These are phyloP conservation scores for Carex pumila DNA, from an alignment of 176 grass and related monocot genomes.

Conservation along the genomic window DNA sequence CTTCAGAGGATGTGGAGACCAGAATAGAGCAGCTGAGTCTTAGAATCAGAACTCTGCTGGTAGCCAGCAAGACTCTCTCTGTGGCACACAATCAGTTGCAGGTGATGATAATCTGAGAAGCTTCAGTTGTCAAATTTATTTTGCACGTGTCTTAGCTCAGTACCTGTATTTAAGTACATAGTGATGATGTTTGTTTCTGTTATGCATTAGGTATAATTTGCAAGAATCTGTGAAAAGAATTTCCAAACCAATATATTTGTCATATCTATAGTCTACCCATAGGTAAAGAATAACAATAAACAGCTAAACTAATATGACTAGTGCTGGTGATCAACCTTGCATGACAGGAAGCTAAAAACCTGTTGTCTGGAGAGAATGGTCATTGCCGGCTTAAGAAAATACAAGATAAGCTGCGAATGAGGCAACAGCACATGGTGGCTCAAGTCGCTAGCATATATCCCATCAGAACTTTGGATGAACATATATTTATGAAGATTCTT, in stretches of 20 bases:
- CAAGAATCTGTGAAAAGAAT: background rate
- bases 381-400: constrained; percentile 43
- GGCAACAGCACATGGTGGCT: constrained; percentile 63
- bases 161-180: background rate
- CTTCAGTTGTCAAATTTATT: background rate
- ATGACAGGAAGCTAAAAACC: constrained; percentile 57
- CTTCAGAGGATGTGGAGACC: constrained; percentile 37
- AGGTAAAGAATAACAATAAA: background rate
- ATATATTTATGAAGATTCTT: constrained; percentile 36
- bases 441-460: constrained; percentile 72
- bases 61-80: constrained; percentile 39
- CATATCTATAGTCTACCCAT: background rate
- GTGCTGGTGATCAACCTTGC: constrained; percentile 3
- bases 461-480: constrained; percentile 47
- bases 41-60: constrained; percentile 51
- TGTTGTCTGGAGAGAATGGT: constrained; percentile 59
- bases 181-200: background rate
- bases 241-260: background rate
- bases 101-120: constrained; percentile 26
- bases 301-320: background rate
- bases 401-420: constrained; percentile 32
- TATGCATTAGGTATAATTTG: constrained; percentile 5
- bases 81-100: constrained; percentile 40
- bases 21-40: constrained; percentile 41
- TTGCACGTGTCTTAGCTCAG: background rate